Evolutionary conservation across 345 rosid species (phyloP).

Genomic region (Ceriops decandra): DNA sequence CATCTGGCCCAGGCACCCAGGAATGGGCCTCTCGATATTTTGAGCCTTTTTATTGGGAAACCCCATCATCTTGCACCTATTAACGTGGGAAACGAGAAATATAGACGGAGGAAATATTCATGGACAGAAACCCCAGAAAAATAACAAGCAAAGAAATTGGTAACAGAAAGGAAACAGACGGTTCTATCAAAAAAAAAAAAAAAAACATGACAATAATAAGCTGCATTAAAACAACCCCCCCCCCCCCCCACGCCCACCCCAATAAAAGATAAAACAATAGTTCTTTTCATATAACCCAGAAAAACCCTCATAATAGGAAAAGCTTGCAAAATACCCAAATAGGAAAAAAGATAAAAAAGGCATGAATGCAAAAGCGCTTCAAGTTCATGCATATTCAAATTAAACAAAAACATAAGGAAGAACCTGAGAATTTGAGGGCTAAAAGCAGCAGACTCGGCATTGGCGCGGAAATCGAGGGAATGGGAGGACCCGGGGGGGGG

Average conservation of each 20-base stretch:
- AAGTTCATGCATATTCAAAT: background rate
- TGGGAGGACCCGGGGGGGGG: background rate
- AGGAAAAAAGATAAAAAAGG: background rate
- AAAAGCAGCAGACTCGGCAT: background rate
- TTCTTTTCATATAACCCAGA: too few relatives aligned
- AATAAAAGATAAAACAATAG: too few relatives aligned
- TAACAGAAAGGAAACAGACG: background rate
- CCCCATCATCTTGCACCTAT: slow-evolving; percentile 58
- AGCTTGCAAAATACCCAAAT: background rate
- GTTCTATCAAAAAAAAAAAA: too few relatives aligned
- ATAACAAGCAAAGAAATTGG: background rate
- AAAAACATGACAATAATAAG: too few relatives aligned
- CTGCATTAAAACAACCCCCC: too few relatives aligned
- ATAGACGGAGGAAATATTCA: background rate
- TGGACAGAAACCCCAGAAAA: too few relatives aligned
- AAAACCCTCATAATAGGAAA: too few relatives aligned
- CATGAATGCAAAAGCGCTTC: background rate
- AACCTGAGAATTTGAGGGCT: too few relatives aligned
- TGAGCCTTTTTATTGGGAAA: slow-evolving; percentile 45
- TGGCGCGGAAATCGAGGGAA: background rate
- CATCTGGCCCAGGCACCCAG: slow-evolving; percentile 64
- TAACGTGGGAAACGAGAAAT: background rate
- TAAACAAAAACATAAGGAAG: background rate
- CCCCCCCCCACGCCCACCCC: too few relatives aligned
- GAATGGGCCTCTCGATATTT: slow-evolving; percentile 48